Evolutionary conservation across 306 rosid genomes (phyloP).

Genomic region (Clitoria ternatea): DNA sequence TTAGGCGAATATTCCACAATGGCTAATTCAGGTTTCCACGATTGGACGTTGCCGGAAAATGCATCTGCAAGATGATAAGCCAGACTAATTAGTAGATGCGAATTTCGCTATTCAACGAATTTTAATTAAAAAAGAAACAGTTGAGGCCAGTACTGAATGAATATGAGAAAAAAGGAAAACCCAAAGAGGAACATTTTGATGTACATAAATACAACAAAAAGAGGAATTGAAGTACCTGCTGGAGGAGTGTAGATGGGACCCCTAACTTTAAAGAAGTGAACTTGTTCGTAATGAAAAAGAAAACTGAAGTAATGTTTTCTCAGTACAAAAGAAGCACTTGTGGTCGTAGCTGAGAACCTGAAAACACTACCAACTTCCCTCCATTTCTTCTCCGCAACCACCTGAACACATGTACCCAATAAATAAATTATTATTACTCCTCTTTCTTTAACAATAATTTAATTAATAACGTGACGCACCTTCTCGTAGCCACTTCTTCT

Average conservation of each 20-base stretch:
- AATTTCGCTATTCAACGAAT: background rate
- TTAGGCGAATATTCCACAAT: conserved; percentile 70
- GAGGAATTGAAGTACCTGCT: conserved; percentile 47
- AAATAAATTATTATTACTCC: no score
- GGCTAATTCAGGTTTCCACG: conserved; percentile 65
- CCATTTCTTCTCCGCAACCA: conserved; percentile 98
- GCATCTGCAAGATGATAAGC: conserved; percentile 37
- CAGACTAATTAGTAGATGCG: background rate
- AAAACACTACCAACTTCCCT: conserved; percentile 91
- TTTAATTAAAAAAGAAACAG: no score
- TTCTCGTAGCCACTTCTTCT: conserved; percentile 86
- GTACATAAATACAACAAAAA: no score
- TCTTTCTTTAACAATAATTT: background rate
- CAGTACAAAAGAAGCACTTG: conserved; percentile 91
- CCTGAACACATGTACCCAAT: conserved; percentile 37
- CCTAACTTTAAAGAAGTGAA: conserved; percentile 59
- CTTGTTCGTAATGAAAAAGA: conserved; percentile 88
- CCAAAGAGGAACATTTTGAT: no score
- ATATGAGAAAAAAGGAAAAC: background rate
- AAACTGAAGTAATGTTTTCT: conserved; percentile 79
- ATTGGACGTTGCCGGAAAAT: conserved; percentile 46
- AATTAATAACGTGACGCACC: conserved; percentile 33
- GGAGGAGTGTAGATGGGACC: conserved; percentile 61
- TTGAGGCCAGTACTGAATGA: no score
- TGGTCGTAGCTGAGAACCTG: conserved; percentile 80